These are phyloP conservation scores for Sanghuangporus baumii DNA, from an alignment of 1,284 basidiomycete genomes.

Conservation along the genomic window DNA sequence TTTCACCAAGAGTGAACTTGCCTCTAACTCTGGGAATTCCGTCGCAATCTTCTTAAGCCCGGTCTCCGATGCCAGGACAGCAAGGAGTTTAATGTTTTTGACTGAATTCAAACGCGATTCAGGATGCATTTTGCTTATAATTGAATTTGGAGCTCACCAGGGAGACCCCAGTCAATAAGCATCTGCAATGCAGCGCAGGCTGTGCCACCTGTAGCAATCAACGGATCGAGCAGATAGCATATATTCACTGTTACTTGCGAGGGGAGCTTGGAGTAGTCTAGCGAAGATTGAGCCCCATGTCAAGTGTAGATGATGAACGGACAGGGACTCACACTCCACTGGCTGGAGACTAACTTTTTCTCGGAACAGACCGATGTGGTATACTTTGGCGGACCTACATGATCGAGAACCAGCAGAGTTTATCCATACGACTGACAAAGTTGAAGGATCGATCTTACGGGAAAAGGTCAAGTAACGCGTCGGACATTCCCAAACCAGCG, in stretches of 20 bases:
- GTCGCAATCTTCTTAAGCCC: slow-evolving; percentile 67
- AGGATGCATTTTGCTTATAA: not conserved
- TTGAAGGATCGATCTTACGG: slow-evolving; percentile 44
- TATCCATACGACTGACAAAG: not conserved
- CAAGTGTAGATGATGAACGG: not conserved
- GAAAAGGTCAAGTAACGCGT: slow-evolving; percentile 76
- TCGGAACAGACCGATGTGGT: slow-evolving; percentile 86
- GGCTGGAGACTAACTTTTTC: slow-evolving; percentile 90
- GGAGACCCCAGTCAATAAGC: slow-evolving; percentile 83
- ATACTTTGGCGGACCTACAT: slow-evolving; percentile 71
- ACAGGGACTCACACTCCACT: slow-evolving; percentile 69
- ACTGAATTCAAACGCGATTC: slow-evolving; percentile 32
- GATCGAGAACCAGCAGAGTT: not conserved
- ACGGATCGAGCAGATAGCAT: slow-evolving; percentile 83
- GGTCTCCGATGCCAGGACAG: slow-evolving; percentile 72
- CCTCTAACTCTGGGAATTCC: slow-evolving; percentile 79
- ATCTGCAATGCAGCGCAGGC: slow-evolving; percentile 81
- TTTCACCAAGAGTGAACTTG: slow-evolving; percentile 26
- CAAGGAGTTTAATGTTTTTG: slow-evolving; percentile 76
- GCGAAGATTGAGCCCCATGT: not conserved
- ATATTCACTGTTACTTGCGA: slow-evolving; percentile 70
- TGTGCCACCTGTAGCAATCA: slow-evolving; percentile 94
- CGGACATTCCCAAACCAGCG: slow-evolving; percentile 92
- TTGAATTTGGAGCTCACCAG: slow-evolving; percentile 35
- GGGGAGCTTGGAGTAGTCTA: slow-evolving; percentile 92